Base-by-base conservation (phyloP, 371 early-diverging fungal species). In the Circinella umbellata region DNA sequence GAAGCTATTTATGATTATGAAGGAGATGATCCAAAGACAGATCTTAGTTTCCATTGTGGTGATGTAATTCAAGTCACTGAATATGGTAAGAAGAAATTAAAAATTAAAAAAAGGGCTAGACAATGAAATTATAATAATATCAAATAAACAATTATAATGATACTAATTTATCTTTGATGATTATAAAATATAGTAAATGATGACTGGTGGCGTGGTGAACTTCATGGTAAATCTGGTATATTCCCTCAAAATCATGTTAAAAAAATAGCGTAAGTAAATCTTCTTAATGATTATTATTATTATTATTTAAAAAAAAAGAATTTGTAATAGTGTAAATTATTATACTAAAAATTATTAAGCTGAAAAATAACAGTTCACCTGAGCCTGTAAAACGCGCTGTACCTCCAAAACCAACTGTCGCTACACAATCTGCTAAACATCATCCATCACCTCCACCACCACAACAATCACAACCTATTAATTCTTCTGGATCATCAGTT, bases 231-330 rank as follows among this genome's bases (percentile, higher is more conserved):
- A 48, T 64, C 80, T 1, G 85, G 85, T 51, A 82, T 85, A 46
- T 85, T 85, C 72, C 85, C 85, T 51, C 80, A 81, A 61, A 85
- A 82, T 53, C 81, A 85, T 70, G 85, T 85, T 55, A 72, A 80
- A 36, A 81, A 79, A 39, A 63, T 79, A 64, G 47, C 73, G 78
- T 79, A 79, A 57, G 57, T 51, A 53, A n/a, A 53, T 13, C 15
- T 13, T 13, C 1, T 13, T 53, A 53, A 53, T 6, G 53, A 13
- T 8, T 15, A 6, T 53, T n/a, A n/a, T n/a, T n/a, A n/a, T n/a
- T n/a, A n/a, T n/a, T n/a, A n/a, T n/a, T n/a, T n/a, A n/a, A 4
- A 8, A 13, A 53, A 42, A 42, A 42, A 11, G 42, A 9, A 42
- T 3, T 42, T 15, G 53, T n/a, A 4, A 27, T 27, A 27, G 5